Evolutionary conservation across 345 rosid genomes (phyloP).

Genomic region (Fremontodendron californicum): DNA sequence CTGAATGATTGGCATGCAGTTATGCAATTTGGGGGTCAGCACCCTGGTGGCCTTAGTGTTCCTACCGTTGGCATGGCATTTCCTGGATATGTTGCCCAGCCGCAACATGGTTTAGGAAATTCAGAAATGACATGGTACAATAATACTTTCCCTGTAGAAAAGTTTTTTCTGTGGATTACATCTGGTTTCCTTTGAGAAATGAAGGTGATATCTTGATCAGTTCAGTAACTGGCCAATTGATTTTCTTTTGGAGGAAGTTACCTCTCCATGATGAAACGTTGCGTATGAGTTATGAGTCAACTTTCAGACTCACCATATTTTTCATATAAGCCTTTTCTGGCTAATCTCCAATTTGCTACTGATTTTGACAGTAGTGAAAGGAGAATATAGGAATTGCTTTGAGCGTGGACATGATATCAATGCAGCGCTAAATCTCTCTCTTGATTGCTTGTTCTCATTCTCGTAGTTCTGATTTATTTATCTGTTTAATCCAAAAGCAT

Average conservation of each 20-base stretch:
- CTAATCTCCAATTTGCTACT: not conserved
- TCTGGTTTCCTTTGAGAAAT: not conserved
- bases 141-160: not conserved
- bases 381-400: not conserved
- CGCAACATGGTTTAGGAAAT: slow-evolving; percentile 81
- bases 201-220: not conserved
- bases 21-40: slow-evolving; percentile 92
- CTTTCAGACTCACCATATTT: not conserved
- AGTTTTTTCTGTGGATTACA: not conserved
- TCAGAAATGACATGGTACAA: slow-evolving; percentile 93
- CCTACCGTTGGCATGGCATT: slow-evolving; percentile 95
- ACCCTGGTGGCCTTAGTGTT: slow-evolving; percentile 74
- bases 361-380: not conserved
- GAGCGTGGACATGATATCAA: not conserved
- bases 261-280: not conserved
- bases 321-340: not conserved
- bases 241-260: not conserved
- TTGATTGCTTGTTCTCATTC: not conserved
- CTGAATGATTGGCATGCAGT: slow-evolving; percentile 39
- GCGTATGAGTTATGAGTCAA: not conserved
- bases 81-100: slow-evolving; percentile 80
- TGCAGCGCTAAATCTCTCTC: slow-evolving; percentile 5
- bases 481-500: not conserved
- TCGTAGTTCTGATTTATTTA: not conserved
- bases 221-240: not conserved